Evolutionary conservation across 2,329 filamentous ascomycete genomes (phyloP), one percentile per base, ranked within the genome.

Genomic region (Ophiosphaerella narmari): DNA sequence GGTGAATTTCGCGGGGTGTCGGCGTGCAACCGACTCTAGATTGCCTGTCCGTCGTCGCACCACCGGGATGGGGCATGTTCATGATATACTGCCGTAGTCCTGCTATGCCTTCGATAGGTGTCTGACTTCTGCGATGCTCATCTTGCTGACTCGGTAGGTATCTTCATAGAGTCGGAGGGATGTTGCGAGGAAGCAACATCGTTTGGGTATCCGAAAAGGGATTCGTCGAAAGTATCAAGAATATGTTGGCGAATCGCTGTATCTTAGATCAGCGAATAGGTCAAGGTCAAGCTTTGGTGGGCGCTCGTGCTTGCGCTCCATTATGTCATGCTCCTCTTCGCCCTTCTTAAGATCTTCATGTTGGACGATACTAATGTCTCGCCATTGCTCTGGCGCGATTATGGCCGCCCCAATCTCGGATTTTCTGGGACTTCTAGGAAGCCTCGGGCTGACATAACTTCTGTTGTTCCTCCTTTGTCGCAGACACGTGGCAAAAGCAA

Each of bases 131-230:
- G 66, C 1, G 75, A 75, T 2, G 63, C 53, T 32, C 70, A 60
- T 50, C 65, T 62, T 8, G 72, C 69, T 33, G 77, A 67, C 44
- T 75, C 72, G 13, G 74, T 72, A 5, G 75, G 68, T 12, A 75
- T 67, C 13, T 72, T 75, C 66, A 77, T 77, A 46, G 75, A 77
- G 42, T 76, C 72, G 45, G 74, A 70, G 6, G 75, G 74, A 18
- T 65, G 71, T 50, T 75, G 72, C 29, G 73, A 67, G 2, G 67
- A 68, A 33, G 65, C 59, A 33, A 69, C 65, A 14, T 67, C 65
- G 12, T 63, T 52, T 23, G 57, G 52, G 7, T 66, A 65, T 7
- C 74, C 75, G 65, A 64, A 75, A 21, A 72, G 67, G 8, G 75
- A 75, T 14, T 73, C 68, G 18, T 74, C 71, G 32, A 69, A 66